These are phyloP conservation scores for Hypomyces perniciosus DNA, from an alignment of 2,329 filamentous ascomycete genomes.

Conservation along the genomic window DNA sequence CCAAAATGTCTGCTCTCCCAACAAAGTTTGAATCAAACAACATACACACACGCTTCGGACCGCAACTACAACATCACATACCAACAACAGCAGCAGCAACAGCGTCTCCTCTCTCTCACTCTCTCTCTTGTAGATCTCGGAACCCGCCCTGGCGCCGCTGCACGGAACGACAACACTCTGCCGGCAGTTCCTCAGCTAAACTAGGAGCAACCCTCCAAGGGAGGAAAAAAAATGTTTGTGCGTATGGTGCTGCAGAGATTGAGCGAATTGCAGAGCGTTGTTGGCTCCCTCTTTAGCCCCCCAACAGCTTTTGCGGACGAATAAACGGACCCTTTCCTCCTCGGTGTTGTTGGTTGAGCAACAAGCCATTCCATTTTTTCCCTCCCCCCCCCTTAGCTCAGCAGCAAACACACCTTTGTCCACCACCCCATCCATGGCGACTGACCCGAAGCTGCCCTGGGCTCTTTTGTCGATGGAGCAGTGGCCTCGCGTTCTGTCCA, in stretches of 20 bases:
- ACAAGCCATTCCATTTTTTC: background rate
- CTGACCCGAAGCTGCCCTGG: no score
- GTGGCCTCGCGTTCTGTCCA: no score
- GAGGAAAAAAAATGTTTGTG: background rate
- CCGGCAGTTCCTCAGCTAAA: slow-evolving; percentile 2
- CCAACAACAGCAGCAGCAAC: background rate
- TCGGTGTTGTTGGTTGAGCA: slow-evolving; percentile 6
- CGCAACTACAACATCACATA: background rate
- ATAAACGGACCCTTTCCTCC: no score
- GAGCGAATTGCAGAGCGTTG: background rate
- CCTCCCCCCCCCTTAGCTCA: no score
- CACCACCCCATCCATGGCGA: no score
- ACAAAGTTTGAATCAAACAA: background rate
- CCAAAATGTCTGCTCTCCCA: background rate
- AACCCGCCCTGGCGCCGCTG: background rate
- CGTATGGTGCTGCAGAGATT: background rate
- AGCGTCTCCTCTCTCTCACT: no score
- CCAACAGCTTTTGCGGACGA: no score
- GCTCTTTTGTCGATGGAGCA: no score
- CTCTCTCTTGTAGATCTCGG: background rate
- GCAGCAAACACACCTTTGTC: no score
- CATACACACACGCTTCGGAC: background rate
- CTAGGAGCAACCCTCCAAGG: background rate
- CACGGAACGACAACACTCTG: background rate
- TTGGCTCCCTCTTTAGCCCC: background rate